Percentiles rank a stretch among this genome's conserved stretches.
Evolutionary conservation across 208 protist genomes (phyloP).

Genomic region (Angomonas ambiguus): DNA sequence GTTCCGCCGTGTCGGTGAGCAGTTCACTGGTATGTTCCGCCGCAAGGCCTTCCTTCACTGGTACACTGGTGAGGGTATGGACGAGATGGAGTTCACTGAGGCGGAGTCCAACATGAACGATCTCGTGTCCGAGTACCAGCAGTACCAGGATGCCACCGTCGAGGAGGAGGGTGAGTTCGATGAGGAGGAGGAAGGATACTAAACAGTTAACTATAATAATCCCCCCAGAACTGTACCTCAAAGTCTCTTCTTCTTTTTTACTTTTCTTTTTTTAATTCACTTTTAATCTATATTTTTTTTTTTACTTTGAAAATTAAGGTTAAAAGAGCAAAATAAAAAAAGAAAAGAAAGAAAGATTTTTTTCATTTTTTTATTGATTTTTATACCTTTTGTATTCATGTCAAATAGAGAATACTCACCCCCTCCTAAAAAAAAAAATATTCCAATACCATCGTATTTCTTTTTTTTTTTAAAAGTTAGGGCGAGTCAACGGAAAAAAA

Average conservation of each 20-base stretch:
- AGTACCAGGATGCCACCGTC: conserved; percentile 89
- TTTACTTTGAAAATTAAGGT: no score
- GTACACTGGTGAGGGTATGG: conserved; percentile 96
- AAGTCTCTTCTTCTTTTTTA: not conserved
- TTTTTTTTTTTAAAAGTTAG: no score
- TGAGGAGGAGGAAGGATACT: not conserved
- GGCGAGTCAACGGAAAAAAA: not conserved
- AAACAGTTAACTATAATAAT: not conserved
- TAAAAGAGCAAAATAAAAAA: no score
- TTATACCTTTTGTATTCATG: no score
- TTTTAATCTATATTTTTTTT: not conserved
- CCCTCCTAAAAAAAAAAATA: conserved; percentile 2
- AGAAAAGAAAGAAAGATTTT: no score
- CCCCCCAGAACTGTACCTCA: not conserved
- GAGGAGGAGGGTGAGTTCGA: conserved; percentile 87
- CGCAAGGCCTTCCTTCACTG: conserved; percentile 99
- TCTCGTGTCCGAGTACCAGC: conserved; percentile 39
- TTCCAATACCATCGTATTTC: no score
- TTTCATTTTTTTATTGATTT: no score
- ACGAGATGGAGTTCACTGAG: conserved; percentile 90
- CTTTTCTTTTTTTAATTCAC: not conserved
- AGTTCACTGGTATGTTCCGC: conserved; percentile 98
- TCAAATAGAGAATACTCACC: no score
- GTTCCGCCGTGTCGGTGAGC: conserved; percentile 91
- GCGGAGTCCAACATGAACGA: conserved; percentile 92